These are phyloP conservation scores for Capsicum pubescens DNA, from an alignment of 257 asterid genomes.

Conservation along the genomic window DNA sequence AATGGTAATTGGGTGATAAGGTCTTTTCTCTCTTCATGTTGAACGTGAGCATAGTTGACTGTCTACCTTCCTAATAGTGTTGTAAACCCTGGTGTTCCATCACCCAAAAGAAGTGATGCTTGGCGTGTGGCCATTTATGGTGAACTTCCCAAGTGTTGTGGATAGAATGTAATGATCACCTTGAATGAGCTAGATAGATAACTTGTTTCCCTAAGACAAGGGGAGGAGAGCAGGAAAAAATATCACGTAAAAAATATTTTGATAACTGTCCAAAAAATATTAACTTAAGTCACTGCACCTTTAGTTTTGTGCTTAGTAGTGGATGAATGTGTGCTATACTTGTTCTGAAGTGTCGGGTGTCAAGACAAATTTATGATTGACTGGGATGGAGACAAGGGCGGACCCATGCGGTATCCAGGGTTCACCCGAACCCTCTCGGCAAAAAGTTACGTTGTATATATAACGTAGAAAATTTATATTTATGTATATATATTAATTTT, in stretches of 20 bases:
- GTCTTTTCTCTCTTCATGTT: background rate
- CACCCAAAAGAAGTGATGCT: constrained; percentile 10
- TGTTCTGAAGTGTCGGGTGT: background rate
- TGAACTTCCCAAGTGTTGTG: background rate
- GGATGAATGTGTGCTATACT: constrained; percentile 18
- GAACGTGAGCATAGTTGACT: background rate
- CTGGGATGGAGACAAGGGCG: background rate
- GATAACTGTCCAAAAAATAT: background rate
- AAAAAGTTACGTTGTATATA: too few relatives aligned
- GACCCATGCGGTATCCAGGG: too few relatives aligned
- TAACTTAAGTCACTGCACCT: background rate
- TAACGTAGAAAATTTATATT: too few relatives aligned
- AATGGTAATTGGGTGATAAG: background rate
- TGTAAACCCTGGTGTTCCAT: background rate
- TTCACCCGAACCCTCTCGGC: too few relatives aligned
- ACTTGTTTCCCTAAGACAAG: background rate
- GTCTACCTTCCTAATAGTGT: background rate
- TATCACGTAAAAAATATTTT: background rate
- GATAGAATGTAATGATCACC: background rate
- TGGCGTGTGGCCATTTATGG: background rate
- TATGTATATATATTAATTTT: too few relatives aligned
- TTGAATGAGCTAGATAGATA: background rate
- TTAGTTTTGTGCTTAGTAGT: constrained; percentile 16
- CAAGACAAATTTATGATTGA: background rate
- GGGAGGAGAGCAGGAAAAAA: background rate